Percentiles rank a stretch among this genome's conserved stretches.
phyloP scores from a whole-genome alignment of 345 rosid species.

The Toxicodendron radicans region DNA sequence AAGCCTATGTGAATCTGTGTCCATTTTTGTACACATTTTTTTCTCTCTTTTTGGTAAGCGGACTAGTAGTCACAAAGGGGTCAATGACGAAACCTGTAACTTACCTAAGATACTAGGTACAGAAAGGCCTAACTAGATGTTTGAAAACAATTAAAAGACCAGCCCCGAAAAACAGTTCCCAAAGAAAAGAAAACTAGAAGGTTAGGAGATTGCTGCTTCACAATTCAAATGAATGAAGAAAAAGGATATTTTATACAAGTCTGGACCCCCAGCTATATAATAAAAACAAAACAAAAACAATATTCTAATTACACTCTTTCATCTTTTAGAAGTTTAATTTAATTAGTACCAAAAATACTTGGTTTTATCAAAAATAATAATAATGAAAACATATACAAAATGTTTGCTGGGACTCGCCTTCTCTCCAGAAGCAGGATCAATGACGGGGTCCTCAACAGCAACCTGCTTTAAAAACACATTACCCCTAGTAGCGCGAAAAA shows the following conservation, averaged over 20 bases:
- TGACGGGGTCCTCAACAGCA: constrained; percentile 67
- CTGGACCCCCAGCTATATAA: background rate
- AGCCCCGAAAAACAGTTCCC: no score
- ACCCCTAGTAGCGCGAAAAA: constrained; percentile 97
- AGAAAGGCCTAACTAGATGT: no score
- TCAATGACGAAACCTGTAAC: no score
- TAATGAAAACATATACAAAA: background rate
- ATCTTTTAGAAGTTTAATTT: background rate
- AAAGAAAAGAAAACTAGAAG: no score
- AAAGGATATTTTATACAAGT: background rate
- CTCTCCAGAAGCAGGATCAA: constrained; percentile 88
- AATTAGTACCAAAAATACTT: background rate
- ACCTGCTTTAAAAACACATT: constrained; percentile 73
- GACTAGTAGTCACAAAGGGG: no score
- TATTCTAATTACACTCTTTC: background rate
- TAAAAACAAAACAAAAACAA: background rate
- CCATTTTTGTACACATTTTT: background rate
- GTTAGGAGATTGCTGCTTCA: no score
- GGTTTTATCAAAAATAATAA: background rate
- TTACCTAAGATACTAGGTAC: no score
- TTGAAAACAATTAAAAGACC: no score
- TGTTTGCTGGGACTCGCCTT: constrained; percentile 50
- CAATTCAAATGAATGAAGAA: no score
- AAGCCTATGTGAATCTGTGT: background rate
- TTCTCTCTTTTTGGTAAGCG: no score